phyloP scores from a whole-genome alignment of 2,329 filamentous ascomycete genomes.

The Diplodia seriata region DNA sequence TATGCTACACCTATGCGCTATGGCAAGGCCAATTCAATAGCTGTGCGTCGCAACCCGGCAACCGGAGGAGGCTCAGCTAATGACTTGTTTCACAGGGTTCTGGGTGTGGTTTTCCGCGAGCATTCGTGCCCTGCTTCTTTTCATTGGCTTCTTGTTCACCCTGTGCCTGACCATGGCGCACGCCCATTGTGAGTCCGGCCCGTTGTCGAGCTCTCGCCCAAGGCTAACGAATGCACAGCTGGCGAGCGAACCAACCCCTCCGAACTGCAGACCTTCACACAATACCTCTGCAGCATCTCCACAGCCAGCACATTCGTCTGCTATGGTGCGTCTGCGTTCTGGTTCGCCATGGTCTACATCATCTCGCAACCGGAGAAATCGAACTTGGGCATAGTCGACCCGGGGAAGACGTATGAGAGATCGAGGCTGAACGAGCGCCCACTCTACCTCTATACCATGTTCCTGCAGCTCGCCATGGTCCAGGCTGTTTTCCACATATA shows the following conservation, averaged over 20 bases:
- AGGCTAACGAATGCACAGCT: constrained; percentile 37
- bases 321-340: constrained; percentile 77
- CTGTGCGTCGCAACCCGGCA: constrained; percentile 59
- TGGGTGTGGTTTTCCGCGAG: constrained; percentile 93
- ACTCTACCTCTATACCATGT: constrained; percentile 77
- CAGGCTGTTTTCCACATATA: constrained; percentile 75
- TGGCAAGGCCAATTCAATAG: constrained; percentile 69
- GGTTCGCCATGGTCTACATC: constrained; percentile 83
- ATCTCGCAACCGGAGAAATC: constrained; percentile 68
- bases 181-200: constrained; percentile 63
- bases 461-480: constrained; percentile 70
- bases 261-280: constrained; percentile 68
- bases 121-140: constrained; percentile 76
- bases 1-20: constrained; percentile 77
- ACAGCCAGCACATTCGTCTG: constrained; percentile 75
- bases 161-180: constrained; percentile 87
- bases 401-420: constrained; percentile 69
- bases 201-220: neutral
- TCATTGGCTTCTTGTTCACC: constrained; percentile 75
- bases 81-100: constrained; percentile 62
- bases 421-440: constrained; percentile 84
- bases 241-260: constrained; percentile 70
- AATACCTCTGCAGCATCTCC: constrained; percentile 64
- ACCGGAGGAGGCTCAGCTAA: constrained; percentile 14
- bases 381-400: constrained; percentile 76